Percentiles rank a stretch among this genome's conserved stretches.
phyloP scores from a whole-genome alignment of 768 basidiomycete genomes.

The Cubamyces sp. region DNA sequence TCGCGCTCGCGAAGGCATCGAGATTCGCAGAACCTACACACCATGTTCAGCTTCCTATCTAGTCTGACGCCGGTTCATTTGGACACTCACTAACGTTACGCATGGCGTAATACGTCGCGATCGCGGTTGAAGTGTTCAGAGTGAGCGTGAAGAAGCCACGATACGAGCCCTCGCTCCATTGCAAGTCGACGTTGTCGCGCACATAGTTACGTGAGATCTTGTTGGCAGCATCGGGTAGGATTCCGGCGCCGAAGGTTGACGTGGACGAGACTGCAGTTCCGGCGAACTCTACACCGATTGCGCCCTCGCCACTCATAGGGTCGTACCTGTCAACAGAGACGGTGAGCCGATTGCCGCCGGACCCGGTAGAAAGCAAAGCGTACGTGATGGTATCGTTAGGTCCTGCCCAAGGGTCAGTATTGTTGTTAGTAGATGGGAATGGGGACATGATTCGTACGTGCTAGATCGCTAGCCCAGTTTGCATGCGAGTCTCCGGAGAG shows the following conservation, averaged over 20 bases:
- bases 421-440: no score
- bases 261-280: constrained; percentile 61
- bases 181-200: constrained; percentile 50
- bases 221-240: constrained; percentile 44
- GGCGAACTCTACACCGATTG: constrained; percentile 63
- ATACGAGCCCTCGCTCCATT: constrained; percentile 64
- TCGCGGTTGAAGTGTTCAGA: constrained; percentile 47
- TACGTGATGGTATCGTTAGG: constrained; percentile 53
- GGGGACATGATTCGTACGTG: constrained; percentile 42
- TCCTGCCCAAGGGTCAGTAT: constrained; percentile 35
- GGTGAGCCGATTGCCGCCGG: not conserved
- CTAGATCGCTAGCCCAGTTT: constrained; percentile 63
- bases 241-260: constrained; percentile 49
- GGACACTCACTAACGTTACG: constrained; percentile 45
- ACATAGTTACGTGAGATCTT: constrained; percentile 43
- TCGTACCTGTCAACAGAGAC: constrained; percentile 43
- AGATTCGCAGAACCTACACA: constrained; percentile 44
- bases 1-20: constrained; percentile 48
- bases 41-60: no score
- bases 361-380: constrained; percentile 12
- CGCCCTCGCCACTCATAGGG: constrained; percentile 50
- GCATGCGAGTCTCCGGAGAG: constrained; percentile 66
- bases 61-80: not conserved
- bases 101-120: constrained; percentile 61
- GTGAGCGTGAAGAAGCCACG: constrained; percentile 62